Percentiles rank a stretch among this genome's conserved stretches.
Evolutionary conservation across 495 filamentous ascomycete species (phyloP).

Genomic region (Chlorociboria aeruginascens): DNA sequence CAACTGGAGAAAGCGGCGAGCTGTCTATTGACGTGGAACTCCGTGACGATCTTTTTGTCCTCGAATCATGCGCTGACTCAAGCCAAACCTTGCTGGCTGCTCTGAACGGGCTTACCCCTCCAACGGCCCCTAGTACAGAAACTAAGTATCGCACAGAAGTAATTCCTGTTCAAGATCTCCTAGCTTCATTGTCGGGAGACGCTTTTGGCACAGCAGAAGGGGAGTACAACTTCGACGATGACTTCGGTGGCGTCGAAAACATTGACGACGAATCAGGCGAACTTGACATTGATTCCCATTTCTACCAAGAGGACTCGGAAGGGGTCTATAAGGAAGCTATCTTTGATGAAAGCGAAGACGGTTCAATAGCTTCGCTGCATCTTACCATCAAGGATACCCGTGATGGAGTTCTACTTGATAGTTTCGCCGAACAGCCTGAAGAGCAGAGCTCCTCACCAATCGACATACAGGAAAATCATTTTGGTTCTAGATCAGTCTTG

Average conservation of each 20-base stretch:
- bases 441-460: slow-evolving; percentile 27
- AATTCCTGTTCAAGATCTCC: slow-evolving; percentile 73
- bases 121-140: slow-evolving; percentile 64
- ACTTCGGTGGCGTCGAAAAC: slow-evolving; percentile 28
- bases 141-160: slow-evolving; percentile 81
- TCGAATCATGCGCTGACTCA: slow-evolving; percentile 95
- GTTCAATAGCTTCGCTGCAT: slow-evolving; percentile 21
- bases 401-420: slow-evolving; percentile 49
- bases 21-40: slow-evolving; percentile 70
- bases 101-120: slow-evolving; percentile 71
- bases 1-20: slow-evolving; percentile 37
- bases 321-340: slow-evolving; percentile 21
- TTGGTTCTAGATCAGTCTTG: slow-evolving; percentile 46
- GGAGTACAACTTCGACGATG: slow-evolving; percentile 42
- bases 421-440: slow-evolving; percentile 41
- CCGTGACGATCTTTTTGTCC: slow-evolving; percentile 70
- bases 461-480: slow-evolving; percentile 70
- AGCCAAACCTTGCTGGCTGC: slow-evolving; percentile 83
- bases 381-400: slow-evolving; percentile 30
- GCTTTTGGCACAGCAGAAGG: slow-evolving; percentile 53
- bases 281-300: slow-evolving; percentile 17
- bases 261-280: slow-evolving; percentile 11
- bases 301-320: slow-evolving; percentile 12
- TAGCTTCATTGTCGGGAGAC: slow-evolving; percentile 80
- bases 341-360: slow-evolving; percentile 33